Evolutionary conservation across 2,329 filamentous ascomycete species (phyloP), one percentile per base, ranked within the genome.

Genomic region (Zymoseptoria tritici): DNA sequence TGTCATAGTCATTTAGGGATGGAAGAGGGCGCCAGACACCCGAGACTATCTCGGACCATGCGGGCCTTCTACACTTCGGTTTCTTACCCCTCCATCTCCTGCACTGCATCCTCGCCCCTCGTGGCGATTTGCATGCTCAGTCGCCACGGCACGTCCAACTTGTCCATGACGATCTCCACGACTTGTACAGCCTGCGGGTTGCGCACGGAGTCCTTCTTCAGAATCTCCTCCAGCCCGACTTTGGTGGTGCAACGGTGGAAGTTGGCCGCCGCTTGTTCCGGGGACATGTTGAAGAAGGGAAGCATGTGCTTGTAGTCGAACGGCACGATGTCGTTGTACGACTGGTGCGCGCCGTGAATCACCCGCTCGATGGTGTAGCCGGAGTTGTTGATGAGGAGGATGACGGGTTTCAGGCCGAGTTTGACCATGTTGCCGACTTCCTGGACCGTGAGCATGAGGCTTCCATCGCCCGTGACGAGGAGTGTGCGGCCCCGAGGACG

Each of bases 371-470:
- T 73, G 0, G 77, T 79, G 62, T 80, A 80, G 1, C 78, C 78
- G 1, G 71, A 72, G 59, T 80, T 80, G 60, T 79, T 62, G 68
- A 77, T 78, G 21, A 72, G 60, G 50, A 75, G 74, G 0, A 62
- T 85, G 5, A 78, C 64, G 1, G 70, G 67, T 7, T 70, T 70
- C 19, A 74, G 64, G 7, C 72, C 64, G 1, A 72, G 66, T 56
- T 68, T 67, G 64, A 88, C 83, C 66, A 88, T 87, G 1, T 83
- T 86, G 9, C 81, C 81, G 3, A 89, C 74, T 63, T 87, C 85
- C 68, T 89, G 86, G 0, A 80, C 84, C 0, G 85, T 88, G 75
- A 87, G 81, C 69, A 86, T 83, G 58, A 86, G 78, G 61, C 80
- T 83, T 5, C 84, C 84, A 57, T 87, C 84, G n/a, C 84, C 84